Conservation (phyloP, 495 filamentous ascomycete species). For the Aspergillus avenaceus region DNA sequence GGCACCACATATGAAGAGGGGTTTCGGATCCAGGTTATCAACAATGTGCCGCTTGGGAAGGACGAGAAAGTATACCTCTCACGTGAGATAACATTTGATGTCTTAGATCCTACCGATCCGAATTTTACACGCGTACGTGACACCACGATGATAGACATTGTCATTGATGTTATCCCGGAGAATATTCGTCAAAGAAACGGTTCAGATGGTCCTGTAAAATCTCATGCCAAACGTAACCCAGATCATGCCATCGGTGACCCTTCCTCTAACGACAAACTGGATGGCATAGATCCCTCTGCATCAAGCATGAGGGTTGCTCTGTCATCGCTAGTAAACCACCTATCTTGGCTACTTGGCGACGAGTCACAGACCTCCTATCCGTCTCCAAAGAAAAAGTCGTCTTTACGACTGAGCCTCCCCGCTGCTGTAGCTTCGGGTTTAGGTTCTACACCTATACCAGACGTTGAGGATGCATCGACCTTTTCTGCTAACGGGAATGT, state of each 20-base stretch:
- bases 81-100: constrained; percentile 68
- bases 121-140: constrained; percentile 79
- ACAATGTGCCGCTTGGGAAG: constrained; percentile 74
- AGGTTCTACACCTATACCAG: constrained; percentile 71
- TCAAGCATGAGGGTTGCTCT: constrained; percentile 49
- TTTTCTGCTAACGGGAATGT: constrained; percentile 36
- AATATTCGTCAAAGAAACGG: constrained; percentile 32
- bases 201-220: constrained; percentile 32
- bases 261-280: constrained; percentile 19
- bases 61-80: constrained; percentile 85
- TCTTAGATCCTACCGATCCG: constrained; percentile 69
- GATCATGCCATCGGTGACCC: constrained; percentile 16
- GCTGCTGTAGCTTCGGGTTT: constrained; percentile 70
- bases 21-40: constrained; percentile 73
- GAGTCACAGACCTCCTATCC: constrained; percentile 25
- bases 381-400: constrained; percentile 16
- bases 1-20: constrained; percentile 32
- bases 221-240: constrained; percentile 19
- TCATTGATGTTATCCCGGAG: constrained; percentile 53
- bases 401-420: constrained; percentile 49
- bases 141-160: constrained; percentile 65
- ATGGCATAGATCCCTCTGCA: constrained; percentile 32
- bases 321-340: constrained; percentile 53
- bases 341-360: constrained; percentile 52
- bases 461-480: constrained; percentile 54